Conservation (phyloP, 805 yeast species). For the Danielia reshetovae region DNA sequence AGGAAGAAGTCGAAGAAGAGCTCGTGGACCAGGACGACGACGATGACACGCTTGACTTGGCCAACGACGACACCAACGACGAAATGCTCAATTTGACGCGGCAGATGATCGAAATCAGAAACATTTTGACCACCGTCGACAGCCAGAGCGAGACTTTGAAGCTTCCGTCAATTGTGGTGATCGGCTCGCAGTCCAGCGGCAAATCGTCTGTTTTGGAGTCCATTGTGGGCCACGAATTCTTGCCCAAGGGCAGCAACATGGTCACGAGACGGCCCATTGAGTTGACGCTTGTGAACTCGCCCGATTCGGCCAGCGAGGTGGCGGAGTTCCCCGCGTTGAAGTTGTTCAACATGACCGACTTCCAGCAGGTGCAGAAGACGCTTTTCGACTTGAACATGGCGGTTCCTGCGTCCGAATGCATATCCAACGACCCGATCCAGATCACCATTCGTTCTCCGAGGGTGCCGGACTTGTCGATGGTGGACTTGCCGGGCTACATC, state of each 20-base stretch:
- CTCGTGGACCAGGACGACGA: slow-evolving; percentile 35
- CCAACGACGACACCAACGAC: slow-evolving; percentile 57
- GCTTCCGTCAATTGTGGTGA: slow-evolving; percentile 91
- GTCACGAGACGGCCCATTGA: slow-evolving; percentile 98
- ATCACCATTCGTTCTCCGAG: slow-evolving; percentile 83
- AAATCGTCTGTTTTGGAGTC: slow-evolving; percentile 94
- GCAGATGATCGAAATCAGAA: slow-evolving; percentile 95
- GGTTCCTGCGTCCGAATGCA: slow-evolving; percentile 80
- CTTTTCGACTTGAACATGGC: slow-evolving; percentile 87
- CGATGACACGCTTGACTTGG: slow-evolving; percentile 36
- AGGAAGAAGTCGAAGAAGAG: slow-evolving; percentile 34
- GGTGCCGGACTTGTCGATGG: slow-evolving; percentile 86
- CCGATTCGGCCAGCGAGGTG: slow-evolving; percentile 71
- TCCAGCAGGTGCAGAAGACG: slow-evolving; percentile 83
- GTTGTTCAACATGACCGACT: slow-evolving; percentile 78
- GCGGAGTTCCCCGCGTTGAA: slow-evolving; percentile 94
- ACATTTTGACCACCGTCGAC: slow-evolving; percentile 71
- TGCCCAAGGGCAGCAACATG: slow-evolving; percentile 98
- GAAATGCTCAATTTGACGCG: slow-evolving; percentile 87
- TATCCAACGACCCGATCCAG: slow-evolving; percentile 92
- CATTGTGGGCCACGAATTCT: slow-evolving; percentile 95
- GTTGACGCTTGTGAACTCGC: slow-evolving; percentile 83
- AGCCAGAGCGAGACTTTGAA: slow-evolving; percentile 65
- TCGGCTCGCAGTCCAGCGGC: slow-evolving; percentile 97
- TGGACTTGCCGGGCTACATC: slow-evolving; percentile 96